Percentiles rank a stretch among this genome's conserved stretches.
Conservation (phyloP, 768 basidiomycete species). For the Agaricus blazei region DNA sequence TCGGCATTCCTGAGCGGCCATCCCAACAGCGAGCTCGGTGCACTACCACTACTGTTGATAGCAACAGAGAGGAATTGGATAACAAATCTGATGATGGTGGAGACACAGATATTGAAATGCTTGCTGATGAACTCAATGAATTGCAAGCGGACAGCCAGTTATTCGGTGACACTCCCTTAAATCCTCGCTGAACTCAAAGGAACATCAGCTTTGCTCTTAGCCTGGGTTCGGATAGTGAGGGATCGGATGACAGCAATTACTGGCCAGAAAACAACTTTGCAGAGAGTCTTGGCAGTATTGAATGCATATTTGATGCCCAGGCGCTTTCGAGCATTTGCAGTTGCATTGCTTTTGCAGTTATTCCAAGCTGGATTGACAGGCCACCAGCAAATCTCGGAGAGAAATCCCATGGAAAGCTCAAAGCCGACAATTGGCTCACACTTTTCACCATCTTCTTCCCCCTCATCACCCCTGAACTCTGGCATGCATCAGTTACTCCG, state of each 20-base stretch:
- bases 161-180: background rate
- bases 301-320: constrained; percentile 2
- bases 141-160: background rate
- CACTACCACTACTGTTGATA: no score
- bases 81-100: background rate
- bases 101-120: background rate
- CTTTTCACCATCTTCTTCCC: constrained; percentile 18
- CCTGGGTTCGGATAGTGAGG: no score
- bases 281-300: background rate
- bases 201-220: no score
- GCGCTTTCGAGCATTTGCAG: constrained; percentile 7
- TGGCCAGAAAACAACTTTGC: background rate
- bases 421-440: constrained; percentile 18
- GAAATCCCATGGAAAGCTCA: constrained; percentile 18
- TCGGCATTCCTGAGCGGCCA: background rate
- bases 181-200: background rate
- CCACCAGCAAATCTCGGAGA: constrained; percentile 19
- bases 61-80: no score
- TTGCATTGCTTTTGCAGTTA: constrained; percentile 7
- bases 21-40: no score
- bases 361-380: constrained; percentile 15
- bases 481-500: constrained; percentile 1
- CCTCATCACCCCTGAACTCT: constrained; percentile 17
- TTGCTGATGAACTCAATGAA: background rate
- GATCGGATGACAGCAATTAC: background rate